These are phyloP conservation scores for Lepidium didymum DNA, from an alignment of 345 rosid genomes.

Conservation along the genomic window DNA sequence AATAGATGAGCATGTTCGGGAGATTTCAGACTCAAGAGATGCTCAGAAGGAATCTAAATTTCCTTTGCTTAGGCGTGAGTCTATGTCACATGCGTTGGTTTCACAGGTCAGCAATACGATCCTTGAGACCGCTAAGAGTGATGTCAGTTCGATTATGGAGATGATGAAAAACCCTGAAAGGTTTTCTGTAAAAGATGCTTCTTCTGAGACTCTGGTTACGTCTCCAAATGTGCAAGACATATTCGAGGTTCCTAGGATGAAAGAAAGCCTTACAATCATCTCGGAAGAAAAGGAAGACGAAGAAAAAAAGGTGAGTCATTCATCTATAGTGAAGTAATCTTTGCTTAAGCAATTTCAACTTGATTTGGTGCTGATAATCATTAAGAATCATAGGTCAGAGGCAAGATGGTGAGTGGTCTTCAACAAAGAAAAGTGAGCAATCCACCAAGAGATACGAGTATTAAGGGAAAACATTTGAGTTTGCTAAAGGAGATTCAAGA, in stretches of 20 bases:
- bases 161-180: constrained; percentile 26
- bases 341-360: background rate
- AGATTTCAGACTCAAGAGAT: constrained; percentile 40
- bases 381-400: constrained; percentile 23
- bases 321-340: background rate
- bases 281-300: constrained; percentile 27
- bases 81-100: constrained; percentile 32
- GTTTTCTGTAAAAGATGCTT: constrained; percentile 14
- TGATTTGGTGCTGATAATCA: constrained; percentile 5
- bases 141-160: constrained; percentile 16
- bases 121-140: constrained; percentile 26
- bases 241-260: constrained; percentile 53
- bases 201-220: background rate
- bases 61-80: constrained; percentile 28
- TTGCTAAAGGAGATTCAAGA: constrained; percentile 58
- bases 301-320: constrained; percentile 12
- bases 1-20: constrained; percentile 46
- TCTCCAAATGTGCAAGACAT: constrained; percentile 46
- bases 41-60: constrained; percentile 15
- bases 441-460: constrained; percentile 28
- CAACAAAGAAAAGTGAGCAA: constrained; percentile 30
- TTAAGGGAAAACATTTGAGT: constrained; percentile 34
- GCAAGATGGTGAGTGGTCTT: constrained; percentile 31
- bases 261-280: constrained; percentile 33
- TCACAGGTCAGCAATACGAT: constrained; percentile 31